Evolutionary conservation across 2,329 filamentous ascomycete genomes (phyloP).

Genomic region (Aspergillus thermomutatus): DNA sequence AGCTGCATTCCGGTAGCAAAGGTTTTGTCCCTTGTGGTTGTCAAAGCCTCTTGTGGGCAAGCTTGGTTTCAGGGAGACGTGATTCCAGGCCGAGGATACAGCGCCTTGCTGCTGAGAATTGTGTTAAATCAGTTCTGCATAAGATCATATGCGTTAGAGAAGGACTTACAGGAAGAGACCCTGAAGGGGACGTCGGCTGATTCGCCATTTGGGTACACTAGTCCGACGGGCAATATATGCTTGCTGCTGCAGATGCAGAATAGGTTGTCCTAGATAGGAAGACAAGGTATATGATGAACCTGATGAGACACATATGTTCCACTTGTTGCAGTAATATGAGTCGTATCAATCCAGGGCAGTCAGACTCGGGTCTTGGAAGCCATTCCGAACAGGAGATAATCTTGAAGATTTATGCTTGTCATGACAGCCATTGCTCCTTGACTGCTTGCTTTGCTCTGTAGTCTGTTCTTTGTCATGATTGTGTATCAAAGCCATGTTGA

Average conservation of each 20-base stretch:
- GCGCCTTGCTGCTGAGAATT: neutral
- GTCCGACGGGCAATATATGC: neutral
- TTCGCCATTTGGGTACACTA: neutral
- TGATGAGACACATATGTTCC: neutral
- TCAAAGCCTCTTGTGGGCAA: conserved; percentile 8
- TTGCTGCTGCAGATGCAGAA: neutral
- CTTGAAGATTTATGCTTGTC: neutral
- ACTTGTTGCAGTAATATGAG: neutral
- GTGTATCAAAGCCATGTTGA: neutral
- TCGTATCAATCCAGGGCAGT: neutral
- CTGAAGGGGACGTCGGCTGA: neutral
- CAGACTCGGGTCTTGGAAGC: neutral
- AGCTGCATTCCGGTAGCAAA: conserved; percentile 28
- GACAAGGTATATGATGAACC: neutral
- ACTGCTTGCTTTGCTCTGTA: neutral
- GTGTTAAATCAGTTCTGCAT: neutral
- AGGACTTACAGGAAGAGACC: neutral
- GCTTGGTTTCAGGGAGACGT: neutral
- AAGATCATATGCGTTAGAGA: neutral
- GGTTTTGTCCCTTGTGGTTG: neutral
- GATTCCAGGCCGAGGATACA: neutral
- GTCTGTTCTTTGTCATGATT: neutral
- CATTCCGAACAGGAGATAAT: neutral
- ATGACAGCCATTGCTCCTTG: neutral
- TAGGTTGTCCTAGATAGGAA: neutral